phyloP scores from a whole-genome alignment of 2,329 filamentous ascomycete genomes.

The Aspergillus bombycis region DNA sequence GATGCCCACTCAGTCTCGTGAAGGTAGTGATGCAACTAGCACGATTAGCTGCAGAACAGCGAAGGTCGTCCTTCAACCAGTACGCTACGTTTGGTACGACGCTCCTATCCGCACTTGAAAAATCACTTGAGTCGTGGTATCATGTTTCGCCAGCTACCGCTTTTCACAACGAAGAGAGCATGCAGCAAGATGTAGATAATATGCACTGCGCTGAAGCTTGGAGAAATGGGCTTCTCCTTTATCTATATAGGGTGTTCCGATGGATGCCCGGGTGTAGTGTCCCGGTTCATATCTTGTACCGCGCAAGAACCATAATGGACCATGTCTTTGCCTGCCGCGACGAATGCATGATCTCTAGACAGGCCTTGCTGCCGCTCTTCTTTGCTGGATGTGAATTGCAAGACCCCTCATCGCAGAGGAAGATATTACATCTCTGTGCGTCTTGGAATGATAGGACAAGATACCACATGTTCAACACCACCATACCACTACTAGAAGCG shows the following conservation, averaged over 20 bases:
- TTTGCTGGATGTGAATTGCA: conserved; percentile 9
- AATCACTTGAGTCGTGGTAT: conserved; percentile 4
- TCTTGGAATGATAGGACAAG: conserved; percentile 3
- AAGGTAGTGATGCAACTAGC: conserved; percentile 5
- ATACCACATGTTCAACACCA: conserved; percentile 3
- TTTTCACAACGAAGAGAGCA: neutral
- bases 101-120: neutral
- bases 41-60: conserved; percentile 2
- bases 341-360: neutral
- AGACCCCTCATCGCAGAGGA: neutral
- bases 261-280: neutral
- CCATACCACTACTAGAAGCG: conserved; percentile 2
- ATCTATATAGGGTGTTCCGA: neutral
- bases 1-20: conserved; percentile 4
- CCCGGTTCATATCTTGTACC: neutral
- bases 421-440: neutral
- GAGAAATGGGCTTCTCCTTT: neutral
- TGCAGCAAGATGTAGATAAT: neutral
- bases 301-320: conserved; percentile 4
- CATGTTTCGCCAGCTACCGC: neutral
- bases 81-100: neutral
- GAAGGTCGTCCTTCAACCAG: neutral
- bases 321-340: conserved; percentile 11
- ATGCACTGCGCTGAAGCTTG: neutral
- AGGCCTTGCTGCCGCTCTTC: conserved; percentile 9